These are phyloP conservation scores for Trichosanthes truncata DNA, from an alignment of 306 rosid genomes.

Conservation along the genomic window DNA sequence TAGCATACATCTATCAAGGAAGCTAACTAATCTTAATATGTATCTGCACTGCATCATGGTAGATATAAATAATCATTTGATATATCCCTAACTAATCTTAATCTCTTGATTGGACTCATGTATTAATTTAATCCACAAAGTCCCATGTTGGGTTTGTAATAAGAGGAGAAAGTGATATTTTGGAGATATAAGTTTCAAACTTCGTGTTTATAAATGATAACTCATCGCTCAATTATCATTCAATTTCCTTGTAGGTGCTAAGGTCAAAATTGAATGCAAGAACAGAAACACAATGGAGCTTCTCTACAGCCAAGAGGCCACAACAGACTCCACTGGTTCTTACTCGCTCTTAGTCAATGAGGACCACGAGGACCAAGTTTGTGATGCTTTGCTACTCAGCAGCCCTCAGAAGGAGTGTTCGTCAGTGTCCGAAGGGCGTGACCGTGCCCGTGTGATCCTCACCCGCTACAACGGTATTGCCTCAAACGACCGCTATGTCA, in stretches of 20 bases:
- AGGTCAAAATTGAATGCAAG: conserved; percentile 64
- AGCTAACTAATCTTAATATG: neutral
- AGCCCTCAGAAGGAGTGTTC: conserved; percentile 44
- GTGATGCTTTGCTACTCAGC: conserved; percentile 57
- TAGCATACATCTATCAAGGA: neutral
- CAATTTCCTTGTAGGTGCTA: conserved; percentile 45
- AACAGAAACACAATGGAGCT: conserved; percentile 25
- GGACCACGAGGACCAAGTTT: conserved; percentile 59
- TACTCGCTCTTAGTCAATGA: conserved; percentile 37
- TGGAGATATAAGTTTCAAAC: neutral
- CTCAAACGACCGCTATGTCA: conserved; percentile 44
- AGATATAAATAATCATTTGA: neutral
- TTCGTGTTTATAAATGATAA: neutral
- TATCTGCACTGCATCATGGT: neutral
- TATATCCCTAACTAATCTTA: neutral
- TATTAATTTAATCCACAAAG: neutral
- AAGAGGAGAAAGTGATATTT: no score
- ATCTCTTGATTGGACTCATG: neutral
- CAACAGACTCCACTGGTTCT: conserved; percentile 49
- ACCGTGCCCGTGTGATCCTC: conserved; percentile 71
- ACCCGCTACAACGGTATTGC: conserved; percentile 67
- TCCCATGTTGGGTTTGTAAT: neutral
- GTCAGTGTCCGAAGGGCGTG: conserved; percentile 47
- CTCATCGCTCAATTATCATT: neutral
- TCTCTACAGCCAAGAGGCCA: conserved; percentile 36